phyloP scores from a whole-genome alignment of 1,139 yeast genomes.

The Ogataea hybrid region DNA sequence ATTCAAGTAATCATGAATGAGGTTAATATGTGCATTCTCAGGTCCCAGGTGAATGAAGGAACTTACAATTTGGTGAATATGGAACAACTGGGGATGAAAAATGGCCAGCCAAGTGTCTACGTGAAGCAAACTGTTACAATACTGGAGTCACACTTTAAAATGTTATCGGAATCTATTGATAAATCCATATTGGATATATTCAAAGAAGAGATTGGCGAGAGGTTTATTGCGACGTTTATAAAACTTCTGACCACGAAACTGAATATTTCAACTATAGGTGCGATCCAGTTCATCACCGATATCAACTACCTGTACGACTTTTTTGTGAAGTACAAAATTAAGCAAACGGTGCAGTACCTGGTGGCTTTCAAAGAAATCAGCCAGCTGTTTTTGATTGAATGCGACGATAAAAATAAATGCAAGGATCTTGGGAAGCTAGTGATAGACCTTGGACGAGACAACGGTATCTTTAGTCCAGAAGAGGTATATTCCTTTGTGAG shows the following conservation, averaged over 20 bases:
- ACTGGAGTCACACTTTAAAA: conserved; percentile 68
- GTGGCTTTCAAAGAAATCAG: conserved; percentile 83
- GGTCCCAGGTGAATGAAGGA: conserved; percentile 30
- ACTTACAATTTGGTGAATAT: conserved; percentile 36
- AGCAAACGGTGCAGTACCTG: conserved; percentile 70
- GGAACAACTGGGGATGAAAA: conserved; percentile 19
- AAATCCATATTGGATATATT: conserved; percentile 86
- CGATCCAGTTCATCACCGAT: conserved; percentile 72
- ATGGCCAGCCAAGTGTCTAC: conserved; percentile 56
- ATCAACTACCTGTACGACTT: conserved; percentile 76
- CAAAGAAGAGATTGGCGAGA: conserved; percentile 88
- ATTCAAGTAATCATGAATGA: conserved; percentile 85
- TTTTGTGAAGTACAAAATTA: conserved; percentile 59
- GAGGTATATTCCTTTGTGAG: conserved; percentile 92
- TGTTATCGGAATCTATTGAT: conserved; percentile 82
- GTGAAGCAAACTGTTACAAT: conserved; percentile 62
- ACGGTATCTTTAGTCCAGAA: conserved; percentile 88
- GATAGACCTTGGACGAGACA: conserved; percentile 80
- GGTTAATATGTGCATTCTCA: conserved; percentile 44
- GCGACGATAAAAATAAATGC: conserved; percentile 59
- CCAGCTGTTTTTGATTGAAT: conserved; percentile 72
- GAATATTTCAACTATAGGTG: conserved; percentile 76
- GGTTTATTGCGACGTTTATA: conserved; percentile 76
- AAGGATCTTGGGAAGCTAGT: conserved; percentile 83
- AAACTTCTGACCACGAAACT: conserved; percentile 67